Evolutionary conservation across 2,329 filamentous ascomycete genomes (phyloP), one percentile per base, ranked within the genome.

Genomic region (Arthrobotrys musiformis): DNA sequence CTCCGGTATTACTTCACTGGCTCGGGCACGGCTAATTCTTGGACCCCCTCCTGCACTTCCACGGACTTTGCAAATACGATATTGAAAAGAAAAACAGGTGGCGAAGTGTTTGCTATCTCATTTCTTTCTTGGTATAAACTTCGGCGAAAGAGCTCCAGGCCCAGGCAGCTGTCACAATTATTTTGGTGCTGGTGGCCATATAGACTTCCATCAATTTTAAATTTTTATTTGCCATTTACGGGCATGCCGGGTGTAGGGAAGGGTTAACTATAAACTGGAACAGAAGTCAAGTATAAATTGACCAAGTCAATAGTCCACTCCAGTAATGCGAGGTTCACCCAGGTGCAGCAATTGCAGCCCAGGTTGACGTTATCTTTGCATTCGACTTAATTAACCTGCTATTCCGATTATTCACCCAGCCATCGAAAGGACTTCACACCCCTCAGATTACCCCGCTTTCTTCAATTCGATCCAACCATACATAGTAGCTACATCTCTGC

Each of bases 141-240:
- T 58, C 28, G 4, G 7, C 54, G 19, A 24, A 58, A 33, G 33
- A 58, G 33, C 33, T 58, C 33, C 13, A 40, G 54, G n/a, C 54
- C 7, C 7, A 33, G 33, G 11, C 13, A 13, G 7, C 19, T 9
- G 8, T 19, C 30, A 40, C 15, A 40, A 11, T 13, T 58, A 56
- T 56, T 13, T 58, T 40, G 54, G 54, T 58, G 54, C 40, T 40
- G 54, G 54, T 58, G 54, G 54, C 54, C 54, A 58, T 58, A 26
- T 58, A 26, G 19, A 30, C 40, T 22, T 58, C 30, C 33, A 22
- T 56, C 54, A 58, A 40, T 33, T 17, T 40, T 40, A n/a, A n/a
- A 40, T 26, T 26, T 37, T 58, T 40, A 56, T 37, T 58, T 40
- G 54, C 54, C 54, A 58, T 58, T 40, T 58, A 33, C 54, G 30